These are phyloP conservation scores for Tuber melanosporum DNA, from an alignment of 495 filamentous ascomycete species.

Conservation along the genomic window DNA sequence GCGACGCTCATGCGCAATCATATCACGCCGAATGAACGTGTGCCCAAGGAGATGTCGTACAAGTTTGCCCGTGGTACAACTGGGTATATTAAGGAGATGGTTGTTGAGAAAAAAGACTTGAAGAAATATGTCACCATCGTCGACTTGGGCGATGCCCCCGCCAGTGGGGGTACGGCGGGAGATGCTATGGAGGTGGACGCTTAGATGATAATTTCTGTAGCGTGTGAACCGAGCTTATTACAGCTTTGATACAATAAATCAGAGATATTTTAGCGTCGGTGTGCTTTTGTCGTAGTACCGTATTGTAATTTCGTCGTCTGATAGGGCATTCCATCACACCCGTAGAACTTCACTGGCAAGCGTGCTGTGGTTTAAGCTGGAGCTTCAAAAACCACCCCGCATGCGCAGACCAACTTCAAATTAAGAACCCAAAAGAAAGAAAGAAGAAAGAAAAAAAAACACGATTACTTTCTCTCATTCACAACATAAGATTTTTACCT, in stretches of 20 bases:
- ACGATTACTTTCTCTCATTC: background rate
- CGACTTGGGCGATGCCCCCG: slow-evolving; percentile 60
- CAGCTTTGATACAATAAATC: background rate
- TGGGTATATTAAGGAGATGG: slow-evolving; percentile 84
- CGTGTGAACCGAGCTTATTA: background rate
- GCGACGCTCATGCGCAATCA: slow-evolving; percentile 85
- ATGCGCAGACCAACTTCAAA: background rate
- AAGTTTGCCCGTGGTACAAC: slow-evolving; percentile 83
- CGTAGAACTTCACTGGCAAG: background rate
- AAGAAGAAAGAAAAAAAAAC: background rate
- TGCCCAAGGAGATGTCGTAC: slow-evolving; percentile 87
- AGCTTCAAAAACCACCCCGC: background rate
- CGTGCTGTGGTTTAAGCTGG: background rate
- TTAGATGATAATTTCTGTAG: slow-evolving; percentile 44
- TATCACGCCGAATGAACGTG: slow-evolving; percentile 85
- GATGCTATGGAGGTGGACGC: slow-evolving; percentile 95
- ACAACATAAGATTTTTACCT: background rate
- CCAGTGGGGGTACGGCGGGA: slow-evolving; percentile 47
- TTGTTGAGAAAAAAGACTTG: slow-evolving; percentile 86
- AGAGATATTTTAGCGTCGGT: background rate
- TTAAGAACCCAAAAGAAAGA: background rate
- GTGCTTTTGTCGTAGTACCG: background rate
- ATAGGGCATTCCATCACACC: background rate
- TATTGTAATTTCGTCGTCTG: background rate
- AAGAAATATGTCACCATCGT: slow-evolving; percentile 91